Base-by-base conservation (phyloP, 1,284 basidiomycete genomes). In the Rhodotorula sp. region DNA sequence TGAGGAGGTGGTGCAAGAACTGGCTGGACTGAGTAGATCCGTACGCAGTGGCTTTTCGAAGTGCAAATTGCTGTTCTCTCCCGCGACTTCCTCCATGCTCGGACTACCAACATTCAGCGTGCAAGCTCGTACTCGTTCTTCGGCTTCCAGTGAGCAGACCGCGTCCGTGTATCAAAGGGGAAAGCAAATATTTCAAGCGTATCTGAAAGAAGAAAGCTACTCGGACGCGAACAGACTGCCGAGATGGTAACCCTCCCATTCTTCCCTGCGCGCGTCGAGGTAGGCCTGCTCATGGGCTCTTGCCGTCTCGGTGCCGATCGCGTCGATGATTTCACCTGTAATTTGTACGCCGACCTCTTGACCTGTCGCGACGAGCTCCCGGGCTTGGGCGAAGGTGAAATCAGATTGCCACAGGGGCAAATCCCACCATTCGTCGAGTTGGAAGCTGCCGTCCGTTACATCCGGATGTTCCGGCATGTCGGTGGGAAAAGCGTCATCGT, bases 1-100 rank as follows among this genome's bases (percentile, higher is more conserved):
- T 75, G 44, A 66, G 64, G 54, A 66, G 71, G 64, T 77, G 76
- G 76, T 68, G 62, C 60, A 76, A 75, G 65, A 70, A 72, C 51
- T 76, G 72, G 73, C 58, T 68, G 17, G 75, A 48, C 44, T 64
- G 26, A 58, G 46, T 6, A 7, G 3, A 26, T n/a, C 22, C 3
- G 10, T 51, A 15, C 15, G 12, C n/a, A 6, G 8, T n/a, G 49
- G n/a, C 49, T 51, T 51, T 51, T 51, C 49, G n/a, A 22, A 14
- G 12, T 51, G 49, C 37, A 42, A 42, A 42, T 42, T 51, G 14
- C 8, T 24, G 14, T 51, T 22, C 4, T 22, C 22, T 51, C 22
- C 8, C 49, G n/a, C 5, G 22, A n/a, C 22, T 22, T 51, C 18
- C 49, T 51, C 49, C 49, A 12, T 6, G 24, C 49, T 51, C 49